Evolutionary conservation across 1,284 basidiomycete genomes (phyloP).

Genomic region (Athelia sp.): DNA sequence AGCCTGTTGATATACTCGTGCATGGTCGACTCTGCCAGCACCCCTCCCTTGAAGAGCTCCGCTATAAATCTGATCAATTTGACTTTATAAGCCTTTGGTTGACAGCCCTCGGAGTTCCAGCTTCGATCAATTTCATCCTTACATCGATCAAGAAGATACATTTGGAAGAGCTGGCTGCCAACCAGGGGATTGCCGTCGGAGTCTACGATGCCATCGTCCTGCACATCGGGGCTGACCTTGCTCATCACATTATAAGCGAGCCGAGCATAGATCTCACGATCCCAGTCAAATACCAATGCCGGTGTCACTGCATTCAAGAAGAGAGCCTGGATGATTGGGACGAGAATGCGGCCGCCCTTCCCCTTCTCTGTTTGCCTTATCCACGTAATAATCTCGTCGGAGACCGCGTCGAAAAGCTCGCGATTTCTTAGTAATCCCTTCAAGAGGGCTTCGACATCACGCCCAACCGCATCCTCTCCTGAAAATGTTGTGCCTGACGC

Average conservation of each 20-base stretch:
- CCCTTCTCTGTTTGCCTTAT: constrained; percentile 93
- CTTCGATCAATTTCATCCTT: constrained; percentile 95
- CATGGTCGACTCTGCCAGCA: constrained; percentile 94
- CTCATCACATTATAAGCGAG: constrained; percentile 94
- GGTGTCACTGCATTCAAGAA: constrained; percentile 97
- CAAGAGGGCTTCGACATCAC: constrained; percentile 90
- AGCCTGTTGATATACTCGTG: constrained; percentile 96
- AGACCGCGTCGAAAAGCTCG: constrained; percentile 92
- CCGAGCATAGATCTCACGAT: constrained; percentile 97
- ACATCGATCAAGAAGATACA: constrained; percentile 89
- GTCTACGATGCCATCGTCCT: constrained; percentile 80
- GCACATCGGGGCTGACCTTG: constrained; percentile 79
- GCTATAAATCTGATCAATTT: constrained; percentile 98
- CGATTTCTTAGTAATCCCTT: constrained; percentile 98
- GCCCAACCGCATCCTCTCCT: constrained; percentile 62
- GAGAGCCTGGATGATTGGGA: constrained; percentile 92
- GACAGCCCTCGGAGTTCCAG: constrained; percentile 53
- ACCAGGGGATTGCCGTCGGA: constrained; percentile 79
- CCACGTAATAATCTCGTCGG: constrained; percentile 88
- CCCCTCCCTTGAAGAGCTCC: constrained; percentile 95
- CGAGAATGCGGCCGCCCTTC: constrained; percentile 89
- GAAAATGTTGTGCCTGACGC: constrained; percentile 36
- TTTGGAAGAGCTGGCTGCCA: constrained; percentile 89
- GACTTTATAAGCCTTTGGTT: constrained; percentile 74
- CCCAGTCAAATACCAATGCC: constrained; percentile 93